Base-by-base conservation (phyloP, 768 basidiomycete genomes). In the Punctularia strigosozonata region DNA sequence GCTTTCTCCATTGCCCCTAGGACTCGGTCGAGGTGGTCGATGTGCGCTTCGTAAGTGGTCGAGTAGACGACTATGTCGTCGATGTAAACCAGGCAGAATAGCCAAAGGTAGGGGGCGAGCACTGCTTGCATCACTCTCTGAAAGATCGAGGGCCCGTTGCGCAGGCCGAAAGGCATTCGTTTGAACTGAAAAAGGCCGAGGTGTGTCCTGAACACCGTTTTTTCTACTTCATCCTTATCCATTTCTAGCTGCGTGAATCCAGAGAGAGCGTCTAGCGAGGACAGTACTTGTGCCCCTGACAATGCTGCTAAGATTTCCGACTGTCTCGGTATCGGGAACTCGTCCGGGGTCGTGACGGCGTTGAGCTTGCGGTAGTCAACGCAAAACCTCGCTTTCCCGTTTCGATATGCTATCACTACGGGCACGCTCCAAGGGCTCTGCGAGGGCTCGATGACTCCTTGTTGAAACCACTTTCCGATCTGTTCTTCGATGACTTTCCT, bases 221-320 rank as follows among this genome's bases (percentile, higher is more conserved):
- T 59, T 20, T 60, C 52, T 10, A 46, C 41, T n/a, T 54, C 56
- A 8, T 56, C 45, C 0, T 50, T 43, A 0, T 39, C 41, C 34
- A 65, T 51, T 28, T 52, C 46, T 0, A 65, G 40, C 40, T 70
- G 68, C 0, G 59, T 64, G 39, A 67, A 70, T 6, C 65, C 63
- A 0, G 65, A 52, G 0, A 62, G 39, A 0, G 61, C 59, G 44
- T 66, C 62, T 5, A 67, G 43, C 0, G 60, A 49, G 1, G 61
- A 52, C 1, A 68, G 43, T 4, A 40, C 43, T 28, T 45, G 54
- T 1, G 51, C 43, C n/a, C 48, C 57, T 39, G 53, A 50, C 0
- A 56, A 51, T 5, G 52, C 47, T 7, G 43, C 28, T 2, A 49
- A 41, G 7, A 43, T 49, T 46, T 53, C 31, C 35, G 42, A 21